These are phyloP conservation scores for Erodium trifolium DNA, from an alignment of 441 rosid species.

Conservation along the genomic window DNA sequence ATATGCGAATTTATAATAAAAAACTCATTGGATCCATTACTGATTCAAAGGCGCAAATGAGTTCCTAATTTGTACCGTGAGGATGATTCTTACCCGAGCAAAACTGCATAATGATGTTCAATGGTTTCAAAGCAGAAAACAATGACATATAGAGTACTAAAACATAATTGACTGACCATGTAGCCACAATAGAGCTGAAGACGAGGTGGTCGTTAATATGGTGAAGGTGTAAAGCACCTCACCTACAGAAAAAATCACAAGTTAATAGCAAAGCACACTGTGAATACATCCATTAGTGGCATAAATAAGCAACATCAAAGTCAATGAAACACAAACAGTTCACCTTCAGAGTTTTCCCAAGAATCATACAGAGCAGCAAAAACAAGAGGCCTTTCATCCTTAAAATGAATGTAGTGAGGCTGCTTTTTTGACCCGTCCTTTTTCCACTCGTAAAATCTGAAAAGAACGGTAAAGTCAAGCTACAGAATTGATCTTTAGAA, in stretches of 20 bases:
- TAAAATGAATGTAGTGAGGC: constrained; percentile 77
- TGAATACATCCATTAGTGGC: neutral
- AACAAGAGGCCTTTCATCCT: constrained; percentile 67
- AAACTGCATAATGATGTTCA: neutral
- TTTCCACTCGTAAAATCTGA: constrained; percentile 92
- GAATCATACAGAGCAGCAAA: constrained; percentile 84
- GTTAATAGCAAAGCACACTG: neutral
- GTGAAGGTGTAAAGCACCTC: constrained; percentile 68
- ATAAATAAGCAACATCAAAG: neutral
- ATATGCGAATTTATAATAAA: no score
- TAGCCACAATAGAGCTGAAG: constrained; percentile 61
- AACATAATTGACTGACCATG: constrained; percentile 56
- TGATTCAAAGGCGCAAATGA: no score
- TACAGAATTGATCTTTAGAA: neutral
- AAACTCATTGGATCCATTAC: no score
- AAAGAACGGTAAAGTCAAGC: neutral
- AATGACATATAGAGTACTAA: neutral
- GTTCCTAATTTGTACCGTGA: no score
- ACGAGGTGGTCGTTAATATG: constrained; percentile 65
- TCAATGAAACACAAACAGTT: neutral
- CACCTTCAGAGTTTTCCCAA: constrained; percentile 74
- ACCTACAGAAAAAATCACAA: constrained; percentile 36
- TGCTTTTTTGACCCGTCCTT: constrained; percentile 81
- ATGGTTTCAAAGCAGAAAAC: neutral
- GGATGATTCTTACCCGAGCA: no score